These are phyloP conservation scores for Fraxinus sp. DNA, from an alignment of 305 asterid genomes.

Conservation along the genomic window DNA sequence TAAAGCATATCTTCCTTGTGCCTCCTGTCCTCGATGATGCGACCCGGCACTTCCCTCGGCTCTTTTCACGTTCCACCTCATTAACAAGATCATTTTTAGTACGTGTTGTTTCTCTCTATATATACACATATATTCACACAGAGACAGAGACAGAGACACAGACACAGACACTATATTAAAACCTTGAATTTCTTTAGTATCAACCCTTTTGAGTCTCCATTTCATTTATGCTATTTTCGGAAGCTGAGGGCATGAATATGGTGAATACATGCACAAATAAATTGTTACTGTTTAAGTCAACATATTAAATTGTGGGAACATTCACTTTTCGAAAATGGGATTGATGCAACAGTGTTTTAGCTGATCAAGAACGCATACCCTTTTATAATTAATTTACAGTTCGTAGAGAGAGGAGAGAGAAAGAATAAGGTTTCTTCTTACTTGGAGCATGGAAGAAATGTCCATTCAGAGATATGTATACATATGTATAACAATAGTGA, in stretches of 20 bases:
- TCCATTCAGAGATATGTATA: constrained; percentile 28
- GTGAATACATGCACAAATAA: not conserved
- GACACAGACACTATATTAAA: not conserved
- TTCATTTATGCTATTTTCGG: not conserved
- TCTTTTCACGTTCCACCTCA: not conserved
- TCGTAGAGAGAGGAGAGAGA: not conserved
- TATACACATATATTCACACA: not conserved
- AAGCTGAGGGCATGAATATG: not conserved
- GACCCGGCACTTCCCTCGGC: not conserved
- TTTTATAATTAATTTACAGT: not conserved
- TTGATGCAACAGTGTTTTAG: constrained; percentile 20
- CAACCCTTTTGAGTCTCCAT: not conserved
- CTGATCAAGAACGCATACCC: constrained; percentile 16
- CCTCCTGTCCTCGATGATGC: not conserved
- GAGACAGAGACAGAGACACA: not conserved
- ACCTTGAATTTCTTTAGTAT: not conserved
- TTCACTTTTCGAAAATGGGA: constrained; percentile 21
- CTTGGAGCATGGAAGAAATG: constrained; percentile 22
- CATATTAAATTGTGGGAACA: constrained; percentile 21
- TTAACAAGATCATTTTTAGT: not conserved
- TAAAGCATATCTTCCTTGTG: not conserved
- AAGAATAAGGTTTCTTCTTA: not conserved
- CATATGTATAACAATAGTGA: constrained; percentile 17
- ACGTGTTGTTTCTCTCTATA: not conserved
- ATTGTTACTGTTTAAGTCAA: not conserved